Evolutionary conservation across 169 alveolate genomes (phyloP).

Genomic region (Plasmodium billcollinsi): DNA sequence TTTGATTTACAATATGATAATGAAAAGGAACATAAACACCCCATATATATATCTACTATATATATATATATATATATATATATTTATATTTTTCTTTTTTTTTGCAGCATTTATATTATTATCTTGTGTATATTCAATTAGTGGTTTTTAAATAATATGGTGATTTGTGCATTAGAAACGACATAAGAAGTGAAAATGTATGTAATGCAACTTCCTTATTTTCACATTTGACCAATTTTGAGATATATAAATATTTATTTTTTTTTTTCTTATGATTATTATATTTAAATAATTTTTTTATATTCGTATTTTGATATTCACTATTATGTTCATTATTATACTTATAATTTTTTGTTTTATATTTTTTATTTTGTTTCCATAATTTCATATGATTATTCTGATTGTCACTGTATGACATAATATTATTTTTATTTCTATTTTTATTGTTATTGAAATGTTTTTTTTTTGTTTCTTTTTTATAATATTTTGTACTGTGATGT

Average conservation of each 20-base stretch:
- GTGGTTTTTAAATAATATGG: constrained; percentile 70
- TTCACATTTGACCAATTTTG: constrained; percentile 78
- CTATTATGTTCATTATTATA: constrained; percentile 8
- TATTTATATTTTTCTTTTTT: not conserved
- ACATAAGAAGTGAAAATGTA: constrained; percentile 68
- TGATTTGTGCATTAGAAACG: constrained; percentile 68
- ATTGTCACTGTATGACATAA: not conserved
- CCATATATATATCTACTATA: not conserved
- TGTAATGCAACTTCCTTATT: constrained; percentile 76
- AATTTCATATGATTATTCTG: not conserved
- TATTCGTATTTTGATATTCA: constrained; percentile 8
- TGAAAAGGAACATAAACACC: not conserved
- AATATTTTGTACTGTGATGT: too few relatives aligned
- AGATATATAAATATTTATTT: constrained; percentile 69
- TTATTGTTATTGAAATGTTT: not conserved
- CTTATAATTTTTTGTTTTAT: constrained; percentile 1
- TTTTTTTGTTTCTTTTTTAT: not conserved
- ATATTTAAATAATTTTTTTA: constrained; percentile 3
- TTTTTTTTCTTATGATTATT: constrained; percentile 25
- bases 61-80: constrained; percentile 3
- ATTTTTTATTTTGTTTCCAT: not conserved
- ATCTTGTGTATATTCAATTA: constrained; percentile 11
- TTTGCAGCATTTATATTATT: not conserved
- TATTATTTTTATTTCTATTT: not conserved
- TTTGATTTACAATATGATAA: too few relatives aligned